Evolutionary conservation across 441 rosid genomes (phyloP).

Genomic region (Capsella rubella): DNA sequence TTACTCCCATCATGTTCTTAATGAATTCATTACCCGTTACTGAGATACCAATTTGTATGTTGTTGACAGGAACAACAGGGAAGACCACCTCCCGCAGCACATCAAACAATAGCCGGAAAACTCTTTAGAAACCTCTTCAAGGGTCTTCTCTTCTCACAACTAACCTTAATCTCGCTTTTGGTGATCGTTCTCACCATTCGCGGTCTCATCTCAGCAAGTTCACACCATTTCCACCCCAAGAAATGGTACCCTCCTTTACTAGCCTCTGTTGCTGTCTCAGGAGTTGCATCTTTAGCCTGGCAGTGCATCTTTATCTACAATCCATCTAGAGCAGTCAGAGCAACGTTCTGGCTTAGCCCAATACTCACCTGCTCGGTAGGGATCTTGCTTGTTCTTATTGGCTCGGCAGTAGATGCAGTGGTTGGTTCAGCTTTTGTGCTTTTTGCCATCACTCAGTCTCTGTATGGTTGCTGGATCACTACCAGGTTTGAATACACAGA

Average conservation of each 20-base stretch:
- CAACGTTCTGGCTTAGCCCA: constrained; percentile 78
- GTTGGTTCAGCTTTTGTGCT: constrained; percentile 58
- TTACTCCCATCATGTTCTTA: background rate
- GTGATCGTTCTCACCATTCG: constrained; percentile 62
- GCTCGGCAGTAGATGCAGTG: constrained; percentile 58
- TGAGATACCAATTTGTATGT: constrained; percentile 12
- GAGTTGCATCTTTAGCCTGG: constrained; percentile 57
- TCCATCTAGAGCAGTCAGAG: constrained; percentile 62
- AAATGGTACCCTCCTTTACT: constrained; percentile 86
- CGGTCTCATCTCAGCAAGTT: constrained; percentile 54
- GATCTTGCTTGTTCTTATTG: constrained; percentile 57
- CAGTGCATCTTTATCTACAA: constrained; percentile 54
- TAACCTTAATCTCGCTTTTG: constrained; percentile 54
- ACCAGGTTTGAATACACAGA: constrained; percentile 60
- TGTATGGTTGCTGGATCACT: constrained; percentile 82
- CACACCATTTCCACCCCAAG: constrained; percentile 67
- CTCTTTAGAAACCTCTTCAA: constrained; percentile 58
- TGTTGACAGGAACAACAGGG: constrained; percentile 59
- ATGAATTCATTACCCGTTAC: background rate
- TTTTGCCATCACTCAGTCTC: constrained; percentile 56
- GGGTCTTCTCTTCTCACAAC: constrained; percentile 61
- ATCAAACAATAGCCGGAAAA: constrained; percentile 52
- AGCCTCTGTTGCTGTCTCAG: constrained; percentile 61
- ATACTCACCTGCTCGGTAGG: constrained; percentile 66
- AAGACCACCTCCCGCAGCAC: constrained; percentile 16